Evolutionary conservation across 2,329 filamentous ascomycete species (phyloP).

Genomic region (Torrubiella hemipterigena): DNA sequence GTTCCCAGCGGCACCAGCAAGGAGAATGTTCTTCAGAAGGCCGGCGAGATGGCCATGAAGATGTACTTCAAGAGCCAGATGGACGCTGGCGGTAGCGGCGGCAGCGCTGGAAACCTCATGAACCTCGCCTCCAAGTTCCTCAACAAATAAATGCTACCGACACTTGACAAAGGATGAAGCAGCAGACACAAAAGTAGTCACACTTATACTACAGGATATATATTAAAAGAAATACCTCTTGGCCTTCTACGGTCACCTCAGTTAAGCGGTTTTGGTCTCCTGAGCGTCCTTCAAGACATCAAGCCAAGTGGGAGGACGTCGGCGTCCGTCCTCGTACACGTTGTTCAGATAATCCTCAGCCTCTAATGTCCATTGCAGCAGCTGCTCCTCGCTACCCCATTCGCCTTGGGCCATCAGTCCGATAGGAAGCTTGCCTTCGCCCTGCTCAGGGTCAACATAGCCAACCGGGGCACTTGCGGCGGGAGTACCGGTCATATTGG

Average conservation of each 20-base stretch:
- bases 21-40: slow-evolving; percentile 66
- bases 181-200: too few relatives aligned
- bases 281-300: slow-evolving; percentile 38
- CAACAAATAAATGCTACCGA: slow-evolving; percentile 10
- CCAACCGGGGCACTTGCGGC: slow-evolving; percentile 65
- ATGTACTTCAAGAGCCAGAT: slow-evolving; percentile 77
- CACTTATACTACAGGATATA: too few relatives aligned
- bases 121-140: slow-evolving; percentile 37
- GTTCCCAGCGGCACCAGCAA: slow-evolving; percentile 54
- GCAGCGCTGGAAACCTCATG: too few relatives aligned
- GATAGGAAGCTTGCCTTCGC: slow-evolving; percentile 46
- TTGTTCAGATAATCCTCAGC: slow-evolving; percentile 43
- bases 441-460: slow-evolving; percentile 47
- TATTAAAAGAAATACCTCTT: too few relatives aligned
- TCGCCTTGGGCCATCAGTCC: slow-evolving; percentile 53
- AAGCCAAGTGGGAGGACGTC: slow-evolving; percentile 41
- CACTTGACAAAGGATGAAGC: too few relatives aligned
- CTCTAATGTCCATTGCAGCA: slow-evolving; percentile 48
- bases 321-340: slow-evolving; percentile 33
- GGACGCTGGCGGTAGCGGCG: slow-evolving; percentile 25
- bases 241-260: too few relatives aligned
- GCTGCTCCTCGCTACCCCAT: slow-evolving; percentile 54
- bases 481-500: slow-evolving; percentile 72
- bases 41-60: slow-evolving; percentile 79
- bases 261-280: too few relatives aligned